A percentile compares a stretch with the other conserved stretches of the same genome.
Conservation (phyloP, 768 basidiomycete genomes). For the Pholiota conissans region DNA sequence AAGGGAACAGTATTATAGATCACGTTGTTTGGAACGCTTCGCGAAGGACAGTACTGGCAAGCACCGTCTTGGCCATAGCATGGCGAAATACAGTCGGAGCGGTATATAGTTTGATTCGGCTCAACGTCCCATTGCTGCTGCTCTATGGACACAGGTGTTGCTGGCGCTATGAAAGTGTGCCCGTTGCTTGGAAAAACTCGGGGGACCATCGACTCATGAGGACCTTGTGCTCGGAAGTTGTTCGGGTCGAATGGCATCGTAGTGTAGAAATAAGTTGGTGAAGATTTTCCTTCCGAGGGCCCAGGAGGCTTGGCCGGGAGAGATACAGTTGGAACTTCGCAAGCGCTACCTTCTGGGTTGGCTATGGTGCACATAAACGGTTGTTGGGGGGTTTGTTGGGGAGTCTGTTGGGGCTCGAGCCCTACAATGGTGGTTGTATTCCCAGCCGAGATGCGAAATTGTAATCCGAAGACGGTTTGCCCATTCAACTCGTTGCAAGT, state of each 20-base stretch:
- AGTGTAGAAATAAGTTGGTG: conserved; percentile 37
- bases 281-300: conserved; percentile 19
- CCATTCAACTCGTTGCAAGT: conserved; percentile 51
- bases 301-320: background rate
- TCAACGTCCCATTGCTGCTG: conserved; percentile 15
- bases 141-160: conserved; percentile 5
- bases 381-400: too few relatives aligned
- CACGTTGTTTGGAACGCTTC: conserved; percentile 11
- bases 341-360: conserved; percentile 19
- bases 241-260: conserved; percentile 13
- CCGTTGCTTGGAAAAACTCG: background rate
- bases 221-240: too few relatives aligned
- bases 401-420: background rate
- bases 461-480: conserved; percentile 45
- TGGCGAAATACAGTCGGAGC: conserved; percentile 8
- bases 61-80: conserved; percentile 18
- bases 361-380: conserved; percentile 27
- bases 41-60: conserved; percentile 32
- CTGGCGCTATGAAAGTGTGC: background rate
- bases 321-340: background rate
- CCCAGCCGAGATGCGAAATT: conserved; percentile 30
- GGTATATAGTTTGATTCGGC: conserved; percentile 15
- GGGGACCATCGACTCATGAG: too few relatives aligned
- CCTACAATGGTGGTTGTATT: too few relatives aligned
- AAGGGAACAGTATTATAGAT: background rate